Conservation (phyloP, 2,329 filamentous ascomycete species). For the Ophiocordyceps camponoti-rufipedis region DNA sequence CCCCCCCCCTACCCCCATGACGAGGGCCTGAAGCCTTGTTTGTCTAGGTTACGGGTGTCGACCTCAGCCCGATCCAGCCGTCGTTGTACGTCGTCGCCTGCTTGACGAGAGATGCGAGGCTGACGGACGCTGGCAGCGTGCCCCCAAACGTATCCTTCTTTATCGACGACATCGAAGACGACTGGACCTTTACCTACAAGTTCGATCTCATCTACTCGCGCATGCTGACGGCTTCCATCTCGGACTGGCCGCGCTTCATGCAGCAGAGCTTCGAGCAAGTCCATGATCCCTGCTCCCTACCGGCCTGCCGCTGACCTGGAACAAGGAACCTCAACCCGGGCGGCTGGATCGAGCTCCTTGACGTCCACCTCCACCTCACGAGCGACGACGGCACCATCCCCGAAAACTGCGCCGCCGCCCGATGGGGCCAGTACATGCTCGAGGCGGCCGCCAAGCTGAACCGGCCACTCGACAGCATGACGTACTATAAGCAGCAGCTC, state of each 20-base stretch:
- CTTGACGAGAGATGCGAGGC: background rate
- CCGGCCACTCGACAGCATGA: constrained; percentile 12
- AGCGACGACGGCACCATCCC: constrained; percentile 23
- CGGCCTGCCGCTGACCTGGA: no score
- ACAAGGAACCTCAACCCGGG: constrained; percentile 18
- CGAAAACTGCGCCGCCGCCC: constrained; percentile 9
- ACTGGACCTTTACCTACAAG: constrained; percentile 18
- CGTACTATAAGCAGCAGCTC: constrained; percentile 18
- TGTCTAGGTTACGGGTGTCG: constrained; percentile 17
- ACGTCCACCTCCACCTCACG: constrained; percentile 18
- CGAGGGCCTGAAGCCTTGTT: background rate
- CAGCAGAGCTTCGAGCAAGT: constrained; percentile 14
- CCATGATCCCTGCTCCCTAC: no score
- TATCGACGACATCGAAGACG: constrained; percentile 21
- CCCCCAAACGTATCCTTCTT: constrained; percentile 31
- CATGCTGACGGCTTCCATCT: constrained; percentile 18
- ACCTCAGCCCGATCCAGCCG: constrained; percentile 24
- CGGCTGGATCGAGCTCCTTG: constrained; percentile 24
- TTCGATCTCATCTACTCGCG: constrained; percentile 24
- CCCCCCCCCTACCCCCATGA: no score
- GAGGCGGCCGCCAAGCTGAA: constrained; percentile 12
- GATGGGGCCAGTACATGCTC: constrained; percentile 12
- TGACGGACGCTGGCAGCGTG: constrained; percentile 12
- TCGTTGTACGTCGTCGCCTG: constrained; percentile 9
- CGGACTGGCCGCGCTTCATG: constrained; percentile 17